These are phyloP conservation scores for Kodamaea fungicola DNA, from an alignment of 1,139 yeast species.

Conservation along the genomic window DNA sequence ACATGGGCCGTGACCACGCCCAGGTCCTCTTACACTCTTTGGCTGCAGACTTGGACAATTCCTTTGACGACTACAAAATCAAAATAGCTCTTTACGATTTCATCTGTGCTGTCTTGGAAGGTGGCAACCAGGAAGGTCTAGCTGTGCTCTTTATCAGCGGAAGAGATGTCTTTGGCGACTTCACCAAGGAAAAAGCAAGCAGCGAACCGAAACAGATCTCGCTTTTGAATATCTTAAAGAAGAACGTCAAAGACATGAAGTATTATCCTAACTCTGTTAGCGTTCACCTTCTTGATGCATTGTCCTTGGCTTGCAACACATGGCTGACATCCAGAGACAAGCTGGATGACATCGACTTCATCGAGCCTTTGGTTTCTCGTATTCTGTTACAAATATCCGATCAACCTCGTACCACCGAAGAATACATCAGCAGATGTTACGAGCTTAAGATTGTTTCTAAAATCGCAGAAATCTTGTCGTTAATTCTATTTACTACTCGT, in stretches of 20 bases:
- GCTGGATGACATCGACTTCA: constrained; percentile 48
- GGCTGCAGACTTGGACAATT: constrained; percentile 56
- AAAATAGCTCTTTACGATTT: constrained; percentile 64
- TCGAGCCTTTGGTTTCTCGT: constrained; percentile 46
- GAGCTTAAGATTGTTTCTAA: constrained; percentile 59
- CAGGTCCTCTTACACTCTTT: constrained; percentile 57
- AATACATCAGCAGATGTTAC: constrained; percentile 46
- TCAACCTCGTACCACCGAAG: constrained; percentile 20
- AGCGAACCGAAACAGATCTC: constrained; percentile 31
- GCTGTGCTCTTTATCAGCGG: constrained; percentile 78
- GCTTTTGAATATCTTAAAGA: constrained; percentile 57
- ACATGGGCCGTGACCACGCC: constrained; percentile 65
- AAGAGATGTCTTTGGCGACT: constrained; percentile 47
- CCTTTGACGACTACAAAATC: constrained; percentile 53
- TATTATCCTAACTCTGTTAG: constrained; percentile 57
- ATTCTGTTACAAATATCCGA: constrained; percentile 24
- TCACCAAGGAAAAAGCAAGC: constrained; percentile 14
- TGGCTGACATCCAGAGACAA: constrained; percentile 60
- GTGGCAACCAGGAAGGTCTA: constrained; percentile 79
- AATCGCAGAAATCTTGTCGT: constrained; percentile 71
- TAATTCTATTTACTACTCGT: constrained; percentile 62
- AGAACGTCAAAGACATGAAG: constrained; percentile 49
- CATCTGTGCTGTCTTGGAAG: constrained; percentile 67
- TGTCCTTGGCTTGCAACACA: constrained; percentile 62
- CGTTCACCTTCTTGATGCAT: constrained; percentile 60